phyloP scores from a whole-genome alignment of 1,139 yeast genomes.

The Starmera stellimalicola region DNA sequence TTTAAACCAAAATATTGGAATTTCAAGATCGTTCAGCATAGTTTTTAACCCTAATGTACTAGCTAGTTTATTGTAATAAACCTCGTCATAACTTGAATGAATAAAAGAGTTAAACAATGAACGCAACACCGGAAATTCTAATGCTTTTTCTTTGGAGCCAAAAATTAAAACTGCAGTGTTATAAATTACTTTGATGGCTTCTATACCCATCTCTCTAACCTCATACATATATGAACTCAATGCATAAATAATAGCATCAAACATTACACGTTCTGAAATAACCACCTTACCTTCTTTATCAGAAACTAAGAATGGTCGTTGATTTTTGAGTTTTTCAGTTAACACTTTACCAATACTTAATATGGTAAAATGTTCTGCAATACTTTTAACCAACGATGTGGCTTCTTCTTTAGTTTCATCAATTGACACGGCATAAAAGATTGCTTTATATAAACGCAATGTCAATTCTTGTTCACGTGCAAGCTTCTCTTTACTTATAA shows the following conservation, averaged over 20 bases:
- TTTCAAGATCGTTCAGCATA: conserved; percentile 55
- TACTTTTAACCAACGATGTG: conserved; percentile 44
- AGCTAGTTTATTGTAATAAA: conserved; percentile 76
- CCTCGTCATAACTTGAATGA: conserved; percentile 87
- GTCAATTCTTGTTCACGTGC: conserved; percentile 26
- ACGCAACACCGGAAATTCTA: conserved; percentile 66
- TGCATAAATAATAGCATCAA: conserved; percentile 72
- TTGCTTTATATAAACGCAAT: conserved; percentile 50
- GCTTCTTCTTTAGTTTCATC: conserved; percentile 73
- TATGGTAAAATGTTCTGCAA: conserved; percentile 73
- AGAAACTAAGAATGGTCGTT: conserved; percentile 62
- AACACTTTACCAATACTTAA: conserved; percentile 69
- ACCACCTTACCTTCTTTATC: conserved; percentile 72
- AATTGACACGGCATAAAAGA: conserved; percentile 69
- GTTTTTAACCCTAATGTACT: conserved; percentile 80
- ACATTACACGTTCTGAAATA: conserved; percentile 59
- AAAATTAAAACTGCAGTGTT: conserved; percentile 56
- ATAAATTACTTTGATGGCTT: conserved; percentile 54
- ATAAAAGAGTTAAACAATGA: conserved; percentile 74
- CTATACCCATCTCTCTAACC: conserved; percentile 64
- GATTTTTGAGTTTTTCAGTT: conserved; percentile 58
- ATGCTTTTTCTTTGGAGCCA: conserved; percentile 56
- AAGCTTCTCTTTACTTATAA: conserved; percentile 48
- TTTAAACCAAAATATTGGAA: conserved; percentile 66
- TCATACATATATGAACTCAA: conserved; percentile 67